Percentiles rank a stretch among this genome's conserved stretches.
Conservation (phyloP, 2,329 filamentous ascomycete species). For the Aspergillus ochraceus region DNA sequence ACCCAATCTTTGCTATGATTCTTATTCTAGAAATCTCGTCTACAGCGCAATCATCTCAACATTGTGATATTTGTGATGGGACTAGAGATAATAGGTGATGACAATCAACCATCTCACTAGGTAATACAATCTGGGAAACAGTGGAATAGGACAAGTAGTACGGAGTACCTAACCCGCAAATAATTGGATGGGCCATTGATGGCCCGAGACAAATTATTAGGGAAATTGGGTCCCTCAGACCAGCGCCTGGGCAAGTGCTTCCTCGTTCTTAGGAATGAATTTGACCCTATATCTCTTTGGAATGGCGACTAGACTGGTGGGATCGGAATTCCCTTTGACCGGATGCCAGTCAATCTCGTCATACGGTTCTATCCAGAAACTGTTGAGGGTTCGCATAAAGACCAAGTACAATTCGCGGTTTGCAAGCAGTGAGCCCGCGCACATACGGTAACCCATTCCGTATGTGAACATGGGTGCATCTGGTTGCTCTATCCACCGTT, state of each 20-base stretch:
- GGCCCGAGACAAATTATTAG: not conserved
- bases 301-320: slow-evolving; percentile 62
- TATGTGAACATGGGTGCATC: slow-evolving; percentile 66
- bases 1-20: too few species aligned
- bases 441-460: slow-evolving; percentile 68
- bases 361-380: slow-evolving; percentile 58
- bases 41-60: too few species aligned
- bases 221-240: slow-evolving; percentile 1
- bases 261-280: slow-evolving; percentile 57
- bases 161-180: not conserved
- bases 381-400: slow-evolving; percentile 62
- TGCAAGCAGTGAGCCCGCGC: slow-evolving; percentile 62
- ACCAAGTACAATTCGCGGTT: slow-evolving; percentile 66
- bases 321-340: slow-evolving; percentile 59
- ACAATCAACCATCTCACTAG: not conserved
- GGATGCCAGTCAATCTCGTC: slow-evolving; percentile 61
- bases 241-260: slow-evolving; percentile 46
- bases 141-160: too few species aligned
- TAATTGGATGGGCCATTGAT: not conserved
- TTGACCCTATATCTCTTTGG: slow-evolving; percentile 58
- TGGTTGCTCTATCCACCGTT: slow-evolving; percentile 64
- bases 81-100: too few species aligned
- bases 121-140: not conserved
- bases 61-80: too few species aligned
- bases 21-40: too few species aligned